Base-by-base conservation (phyloP, 805 yeast genomes). In the Lipomyces spencermartinsiae region DNA sequence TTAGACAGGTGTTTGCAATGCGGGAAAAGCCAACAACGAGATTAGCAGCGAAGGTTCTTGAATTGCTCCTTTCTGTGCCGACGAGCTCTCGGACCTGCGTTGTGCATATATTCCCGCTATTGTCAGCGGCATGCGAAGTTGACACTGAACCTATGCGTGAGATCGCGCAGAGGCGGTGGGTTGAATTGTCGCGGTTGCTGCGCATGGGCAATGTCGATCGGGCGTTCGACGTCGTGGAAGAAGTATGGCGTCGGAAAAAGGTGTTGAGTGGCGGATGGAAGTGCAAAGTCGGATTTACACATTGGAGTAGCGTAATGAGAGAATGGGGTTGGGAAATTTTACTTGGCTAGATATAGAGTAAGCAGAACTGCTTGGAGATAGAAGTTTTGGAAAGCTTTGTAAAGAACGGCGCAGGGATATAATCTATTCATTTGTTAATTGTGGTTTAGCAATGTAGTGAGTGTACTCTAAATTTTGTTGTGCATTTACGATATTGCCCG, bases 301-400 rank as follows among this genome's bases (percentile, higher is more conserved):
- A 89, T 76, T 89, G 92, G 92, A 85, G 87, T 65, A 79, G 85
- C 0, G 86, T 89, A 16, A 89, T 89, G 91, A 83, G 85, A 72
- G 91, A 89, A 71, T 88, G 92, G 92, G 87, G 87, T 0, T 87
- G 92, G 91, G 92, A 89, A 74, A 89, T 89, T 9, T 76, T 88
- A 46, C 79, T 89, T 61, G 91, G 87, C 1, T 85, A 64, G 37
- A 25, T 33, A 34, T 33, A 53, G 12, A 10, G 12, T 22, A 53
- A 29, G 29, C 3, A 25, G 29, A 25, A 25, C 29, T 25, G 29
- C 1, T 25, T 10, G 39, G 29, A 3, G 29, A 25, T 25, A 16
- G 16, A 37, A 9, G 8, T 35, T 35, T 35, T n/a, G n/a, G n/a
- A n/a, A n/a, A n/a, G n/a, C n/a, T n/a, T 2, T 14, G 56, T 3